Evolutionary conservation across 2,329 filamentous ascomycete species (phyloP).

Genomic region (Sphaerulina vaccinii): DNA sequence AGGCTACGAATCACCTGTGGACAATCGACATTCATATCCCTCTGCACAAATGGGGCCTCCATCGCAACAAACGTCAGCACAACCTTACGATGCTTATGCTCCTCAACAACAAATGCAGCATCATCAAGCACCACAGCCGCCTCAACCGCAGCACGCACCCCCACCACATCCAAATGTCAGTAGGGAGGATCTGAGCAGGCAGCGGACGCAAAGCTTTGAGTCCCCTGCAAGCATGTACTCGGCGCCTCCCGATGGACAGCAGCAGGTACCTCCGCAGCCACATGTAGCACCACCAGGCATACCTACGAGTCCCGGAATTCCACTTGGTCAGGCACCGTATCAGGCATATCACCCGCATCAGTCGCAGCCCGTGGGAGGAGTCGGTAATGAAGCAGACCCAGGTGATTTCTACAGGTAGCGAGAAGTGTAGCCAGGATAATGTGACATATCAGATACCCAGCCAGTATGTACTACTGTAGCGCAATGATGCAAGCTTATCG

Average conservation of each 20-base stretch:
- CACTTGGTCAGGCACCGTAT: constrained; percentile 25
- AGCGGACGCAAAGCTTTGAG: constrained; percentile 34
- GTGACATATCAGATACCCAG: constrained; percentile 6
- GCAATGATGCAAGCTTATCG: constrained; percentile 14
- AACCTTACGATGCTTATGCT: constrained; percentile 27
- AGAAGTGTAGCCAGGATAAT: constrained; percentile 5
- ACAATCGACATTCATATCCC: constrained; percentile 44
- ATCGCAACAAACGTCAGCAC: constrained; percentile 28
- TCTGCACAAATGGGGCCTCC: constrained; percentile 29
- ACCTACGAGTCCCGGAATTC: constrained; percentile 22
- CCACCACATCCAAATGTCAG: constrained; percentile 11
- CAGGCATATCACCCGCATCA: constrained; percentile 37
- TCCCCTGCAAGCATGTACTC: constrained; percentile 33
- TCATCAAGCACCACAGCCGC: constrained; percentile 13
- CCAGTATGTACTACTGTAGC: constrained; percentile 14
- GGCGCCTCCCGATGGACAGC: constrained; percentile 24
- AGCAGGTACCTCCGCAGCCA: constrained; percentile 26
- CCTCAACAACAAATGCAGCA: constrained; percentile 24
- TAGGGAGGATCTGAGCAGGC: constrained; percentile 25
- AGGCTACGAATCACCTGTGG: constrained; percentile 49
- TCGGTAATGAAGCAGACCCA: constrained; percentile 34
- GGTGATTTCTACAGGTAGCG: constrained; percentile 38
- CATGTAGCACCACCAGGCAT: constrained; percentile 35
- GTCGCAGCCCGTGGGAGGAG: constrained; percentile 12
- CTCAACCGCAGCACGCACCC: constrained; percentile 18